Percentiles rank a stretch among this genome's conserved stretches.
phyloP scores from a whole-genome alignment of 2,329 filamentous ascomycete species.

The Trichoderma sp. region DNA sequence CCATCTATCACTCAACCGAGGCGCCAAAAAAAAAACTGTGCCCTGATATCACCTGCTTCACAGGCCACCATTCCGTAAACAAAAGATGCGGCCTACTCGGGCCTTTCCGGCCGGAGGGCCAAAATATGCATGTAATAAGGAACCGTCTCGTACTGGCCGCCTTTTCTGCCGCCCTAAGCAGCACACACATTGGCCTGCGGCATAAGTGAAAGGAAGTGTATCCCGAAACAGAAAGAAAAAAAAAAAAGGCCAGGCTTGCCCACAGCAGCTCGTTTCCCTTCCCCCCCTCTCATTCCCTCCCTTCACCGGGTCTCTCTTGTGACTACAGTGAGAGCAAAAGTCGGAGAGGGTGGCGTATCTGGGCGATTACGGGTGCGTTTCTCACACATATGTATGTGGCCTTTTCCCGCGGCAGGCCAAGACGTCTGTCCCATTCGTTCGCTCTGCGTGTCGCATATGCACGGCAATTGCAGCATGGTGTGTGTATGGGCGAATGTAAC shows the following conservation, averaged over 20 bases:
- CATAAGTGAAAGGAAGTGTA: slow-evolving; percentile 7
- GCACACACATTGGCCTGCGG: slow-evolving; percentile 1
- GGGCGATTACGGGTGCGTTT: slow-evolving; percentile 8
- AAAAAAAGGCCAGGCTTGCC: slow-evolving; percentile 4
- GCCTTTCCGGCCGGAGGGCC: slow-evolving; percentile 20
- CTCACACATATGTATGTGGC: slow-evolving; percentile 21
- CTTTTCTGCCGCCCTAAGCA: slow-evolving; percentile 5
- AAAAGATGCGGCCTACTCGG: slow-evolving; percentile 15
- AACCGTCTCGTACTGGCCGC: slow-evolving; percentile 10
- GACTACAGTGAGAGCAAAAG: slow-evolving; percentile 3
- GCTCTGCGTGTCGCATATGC: slow-evolving; percentile 20
- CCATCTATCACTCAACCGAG: slow-evolving; percentile 13
- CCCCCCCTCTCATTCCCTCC: slow-evolving; percentile 10
- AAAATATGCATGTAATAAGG: slow-evolving; percentile 20
- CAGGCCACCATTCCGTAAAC: slow-evolving; percentile 13
- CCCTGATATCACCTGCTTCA: slow-evolving; percentile 18
- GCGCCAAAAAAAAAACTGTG: slow-evolving; percentile 4
- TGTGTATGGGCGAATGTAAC: slow-evolving; percentile 28
- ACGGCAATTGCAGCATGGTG: slow-evolving; percentile 22
- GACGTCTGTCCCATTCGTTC: slow-evolving; percentile 20
- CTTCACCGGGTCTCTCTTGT: slow-evolving; percentile 11
- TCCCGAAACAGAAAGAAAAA: slow-evolving; percentile 12
- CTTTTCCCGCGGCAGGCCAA: slow-evolving; percentile 19
- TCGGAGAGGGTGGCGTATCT: slow-evolving; percentile 19
- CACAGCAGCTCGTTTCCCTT: background rate